Conservation (phyloP, 2,329 filamentous ascomycete genomes). For the Penicillium sp. region DNA sequence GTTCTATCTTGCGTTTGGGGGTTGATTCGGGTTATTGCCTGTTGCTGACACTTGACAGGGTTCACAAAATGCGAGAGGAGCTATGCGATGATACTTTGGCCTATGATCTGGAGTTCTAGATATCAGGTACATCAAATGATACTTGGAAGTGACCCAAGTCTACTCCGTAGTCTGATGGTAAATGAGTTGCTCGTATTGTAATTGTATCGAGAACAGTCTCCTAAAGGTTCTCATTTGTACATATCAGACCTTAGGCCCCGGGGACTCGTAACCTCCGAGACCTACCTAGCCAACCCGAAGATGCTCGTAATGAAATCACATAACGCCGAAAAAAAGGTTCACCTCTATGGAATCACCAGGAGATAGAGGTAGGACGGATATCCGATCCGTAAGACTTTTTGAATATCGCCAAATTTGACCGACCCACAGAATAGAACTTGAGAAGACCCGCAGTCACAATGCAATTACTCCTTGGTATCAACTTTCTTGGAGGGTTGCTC, state of each 20-base stretch:
- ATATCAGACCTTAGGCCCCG: slow-evolving; percentile 4
- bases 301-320: slow-evolving; percentile 13
- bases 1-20: slow-evolving; percentile 16
- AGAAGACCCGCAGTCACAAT: slow-evolving; percentile 4
- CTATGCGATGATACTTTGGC: slow-evolving; percentile 43
- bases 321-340: slow-evolving; percentile 22
- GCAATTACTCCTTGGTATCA: slow-evolving; percentile 43
- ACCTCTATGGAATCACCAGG: slow-evolving; percentile 17
- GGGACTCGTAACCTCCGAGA: slow-evolving; percentile 1
- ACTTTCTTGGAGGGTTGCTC: slow-evolving; percentile 49
- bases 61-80: slow-evolving; percentile 40
- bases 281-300: slow-evolving; percentile 5
- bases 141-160: neutral
- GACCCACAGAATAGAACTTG: slow-evolving; percentile 17
- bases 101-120: slow-evolving; percentile 42
- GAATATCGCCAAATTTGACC: slow-evolving; percentile 16
- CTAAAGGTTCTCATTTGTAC: slow-evolving; percentile 10
- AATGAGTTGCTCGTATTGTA: neutral
- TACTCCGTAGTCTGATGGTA: too few relatives aligned
- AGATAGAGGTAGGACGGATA: slow-evolving; percentile 11
- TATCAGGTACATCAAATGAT: neutral
- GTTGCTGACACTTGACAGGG: slow-evolving; percentile 26
- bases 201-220: neutral
- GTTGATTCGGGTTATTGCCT: neutral
- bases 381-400: slow-evolving; percentile 27